phyloP scores from a whole-genome alignment of 768 basidiomycete genomes.

The Trametes villosa region DNA sequence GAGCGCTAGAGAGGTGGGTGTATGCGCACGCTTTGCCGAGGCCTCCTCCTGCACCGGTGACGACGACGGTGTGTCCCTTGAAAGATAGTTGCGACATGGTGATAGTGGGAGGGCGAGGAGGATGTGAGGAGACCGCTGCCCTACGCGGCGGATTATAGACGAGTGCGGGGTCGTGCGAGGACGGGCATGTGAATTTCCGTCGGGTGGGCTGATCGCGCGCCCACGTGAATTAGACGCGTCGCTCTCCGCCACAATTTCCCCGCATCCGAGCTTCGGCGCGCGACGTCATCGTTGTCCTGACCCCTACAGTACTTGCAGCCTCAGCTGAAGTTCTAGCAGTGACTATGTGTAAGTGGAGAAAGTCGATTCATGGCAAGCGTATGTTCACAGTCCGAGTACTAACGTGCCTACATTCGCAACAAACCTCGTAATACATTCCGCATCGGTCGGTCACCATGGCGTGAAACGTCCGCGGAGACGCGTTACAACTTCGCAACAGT shows the following conservation, averaged over 20 bases:
- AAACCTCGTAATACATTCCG: too few relatives aligned
- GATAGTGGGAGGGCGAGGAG: background rate
- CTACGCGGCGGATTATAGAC: background rate
- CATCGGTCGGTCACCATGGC: background rate
- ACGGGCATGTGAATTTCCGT: slow-evolving; percentile 22
- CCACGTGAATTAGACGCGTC: slow-evolving; percentile 24
- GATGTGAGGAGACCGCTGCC: background rate
- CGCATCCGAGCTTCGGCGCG: background rate
- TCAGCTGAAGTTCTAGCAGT: background rate
- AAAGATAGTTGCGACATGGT: slow-evolving; percentile 58
- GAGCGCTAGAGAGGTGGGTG: background rate
- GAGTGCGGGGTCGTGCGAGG: slow-evolving; percentile 14
- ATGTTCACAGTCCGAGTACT: too few relatives aligned
- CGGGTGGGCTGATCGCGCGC: slow-evolving; percentile 14
- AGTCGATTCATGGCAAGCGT: too few relatives aligned
- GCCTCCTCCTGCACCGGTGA: slow-evolving; percentile 96
- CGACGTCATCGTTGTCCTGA: background rate
- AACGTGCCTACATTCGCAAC: too few relatives aligned
- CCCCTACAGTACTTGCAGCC: background rate
- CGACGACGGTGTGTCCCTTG: slow-evolving; percentile 87
- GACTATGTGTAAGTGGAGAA: too few relatives aligned
- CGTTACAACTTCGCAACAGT: slow-evolving; percentile 16
- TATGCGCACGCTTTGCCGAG: slow-evolving; percentile 83
- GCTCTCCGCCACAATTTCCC: slow-evolving; percentile 5
- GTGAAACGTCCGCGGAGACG: background rate